Evolutionary conservation across 768 basidiomycete species (phyloP).

Genomic region (Hericium rajendrae): DNA sequence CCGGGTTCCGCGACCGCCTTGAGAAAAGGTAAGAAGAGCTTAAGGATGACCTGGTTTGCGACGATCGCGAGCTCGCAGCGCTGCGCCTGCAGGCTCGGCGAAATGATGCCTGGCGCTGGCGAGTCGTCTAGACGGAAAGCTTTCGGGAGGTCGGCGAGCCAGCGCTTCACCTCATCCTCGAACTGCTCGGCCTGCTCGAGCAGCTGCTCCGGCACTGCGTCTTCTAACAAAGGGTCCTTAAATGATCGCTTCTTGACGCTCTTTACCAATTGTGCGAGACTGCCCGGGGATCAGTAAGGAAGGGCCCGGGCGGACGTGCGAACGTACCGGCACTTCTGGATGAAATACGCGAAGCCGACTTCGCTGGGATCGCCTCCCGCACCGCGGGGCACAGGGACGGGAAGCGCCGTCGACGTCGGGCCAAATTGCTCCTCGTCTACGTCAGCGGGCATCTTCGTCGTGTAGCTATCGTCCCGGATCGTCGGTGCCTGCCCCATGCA

Average conservation of each 20-base stretch:
- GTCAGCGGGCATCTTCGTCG: conserved; percentile 45
- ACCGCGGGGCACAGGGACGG: conserved; percentile 23
- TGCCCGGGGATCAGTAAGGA: conserved; percentile 16
- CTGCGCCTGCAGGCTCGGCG: conserved; percentile 36
- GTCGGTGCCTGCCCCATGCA: conserved; percentile 53
- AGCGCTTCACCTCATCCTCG: conserved; percentile 47
- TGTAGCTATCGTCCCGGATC: conserved; percentile 44
- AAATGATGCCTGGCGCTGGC: conserved; percentile 14
- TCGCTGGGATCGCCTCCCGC: conserved; percentile 18
- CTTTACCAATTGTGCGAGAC: conserved; percentile 56
- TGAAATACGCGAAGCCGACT: conserved; percentile 37
- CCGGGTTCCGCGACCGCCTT: conserved; percentile 17
- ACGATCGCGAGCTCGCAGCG: conserved; percentile 52
- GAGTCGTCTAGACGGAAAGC: conserved; percentile 35
- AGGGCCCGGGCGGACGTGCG: conserved; percentile 12
- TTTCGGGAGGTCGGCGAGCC: conserved; percentile 42
- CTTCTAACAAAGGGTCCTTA: conserved; percentile 25
- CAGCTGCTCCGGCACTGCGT: conserved; percentile 29
- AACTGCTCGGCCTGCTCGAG: conserved; percentile 53
- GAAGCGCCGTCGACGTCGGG: conserved; percentile 35
- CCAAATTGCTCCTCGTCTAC: conserved; percentile 47
- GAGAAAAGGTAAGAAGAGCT: conserved; percentile 62
- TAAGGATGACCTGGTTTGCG: conserved; percentile 51
- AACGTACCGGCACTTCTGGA: conserved; percentile 48
- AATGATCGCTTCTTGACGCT: conserved; percentile 43